These are phyloP conservation scores for Plenodomus lindquistii DNA, from an alignment of 2,329 filamentous ascomycete genomes.

Conservation along the genomic window DNA sequence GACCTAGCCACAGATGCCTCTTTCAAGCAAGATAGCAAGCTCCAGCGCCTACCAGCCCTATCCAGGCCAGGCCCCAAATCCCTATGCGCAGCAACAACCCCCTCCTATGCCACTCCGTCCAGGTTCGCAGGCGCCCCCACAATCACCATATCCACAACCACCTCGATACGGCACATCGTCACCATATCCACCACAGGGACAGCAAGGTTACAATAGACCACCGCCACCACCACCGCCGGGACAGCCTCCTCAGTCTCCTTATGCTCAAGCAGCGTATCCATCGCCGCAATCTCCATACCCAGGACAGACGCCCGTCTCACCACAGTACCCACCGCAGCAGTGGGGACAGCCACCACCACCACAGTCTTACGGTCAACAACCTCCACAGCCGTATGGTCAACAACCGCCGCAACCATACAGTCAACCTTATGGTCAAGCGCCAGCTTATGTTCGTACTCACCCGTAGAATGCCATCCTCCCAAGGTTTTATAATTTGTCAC, in stretches of 20 bases:
- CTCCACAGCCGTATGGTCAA: conserved; percentile 33
- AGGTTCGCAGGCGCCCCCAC: conserved; percentile 43
- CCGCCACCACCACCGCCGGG: conserved; percentile 39
- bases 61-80: conserved; percentile 31
- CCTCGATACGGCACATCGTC: conserved; percentile 43
- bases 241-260: conserved; percentile 26
- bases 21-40: conserved; percentile 33
- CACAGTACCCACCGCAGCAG: conserved; percentile 29
- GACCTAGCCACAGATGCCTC: conserved; percentile 30
- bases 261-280: conserved; percentile 29
- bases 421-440: conserved; percentile 39
- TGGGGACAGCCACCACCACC: conserved; percentile 1
- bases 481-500: not conserved
- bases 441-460: conserved; percentile 29
- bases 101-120: conserved; percentile 41
- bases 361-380: conserved; percentile 24
- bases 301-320: conserved; percentile 23
- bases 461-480: not conserved
- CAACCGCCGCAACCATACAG: conserved; percentile 41
- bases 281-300: conserved; percentile 22
- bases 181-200: conserved; percentile 40
- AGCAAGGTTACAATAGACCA: conserved; percentile 40
- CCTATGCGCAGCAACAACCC: conserved; percentile 31
- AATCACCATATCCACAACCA: conserved; percentile 49
- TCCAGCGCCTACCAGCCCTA: conserved; percentile 38